These are phyloP conservation scores for Pseudogymnoascus sp. DNA, from an alignment of 2,329 filamentous ascomycete species.

Conservation along the genomic window DNA sequence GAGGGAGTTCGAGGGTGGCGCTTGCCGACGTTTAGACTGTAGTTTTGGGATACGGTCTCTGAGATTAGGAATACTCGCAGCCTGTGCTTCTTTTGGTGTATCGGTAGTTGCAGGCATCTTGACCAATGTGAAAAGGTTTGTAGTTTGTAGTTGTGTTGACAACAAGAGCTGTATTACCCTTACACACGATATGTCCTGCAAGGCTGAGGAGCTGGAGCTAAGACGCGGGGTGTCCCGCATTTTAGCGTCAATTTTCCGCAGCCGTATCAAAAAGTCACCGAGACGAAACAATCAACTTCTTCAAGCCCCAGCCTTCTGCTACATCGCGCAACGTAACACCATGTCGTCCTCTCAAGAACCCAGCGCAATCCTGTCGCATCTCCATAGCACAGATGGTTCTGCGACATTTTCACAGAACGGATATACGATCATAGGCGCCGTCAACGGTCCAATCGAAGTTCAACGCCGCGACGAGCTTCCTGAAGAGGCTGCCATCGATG, in stretches of 20 bases:
- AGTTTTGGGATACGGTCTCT: constrained; percentile 59
- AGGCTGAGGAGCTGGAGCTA: constrained; percentile 8
- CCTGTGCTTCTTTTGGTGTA: constrained; percentile 10
- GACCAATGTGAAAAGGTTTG: neutral
- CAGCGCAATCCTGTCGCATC: constrained; percentile 41
- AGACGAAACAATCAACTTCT: constrained; percentile 6
- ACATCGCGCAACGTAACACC: constrained; percentile 5
- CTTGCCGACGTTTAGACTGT: constrained; percentile 53
- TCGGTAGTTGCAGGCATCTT: constrained; percentile 24
- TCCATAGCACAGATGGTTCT: constrained; percentile 72
- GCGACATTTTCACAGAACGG: constrained; percentile 68
- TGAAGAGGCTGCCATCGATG: constrained; percentile 84
- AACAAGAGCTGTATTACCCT: neutral
- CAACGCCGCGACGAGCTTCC: constrained; percentile 82
- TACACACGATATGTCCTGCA: neutral
- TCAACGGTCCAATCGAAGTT: constrained; percentile 91
- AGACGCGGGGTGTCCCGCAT: constrained; percentile 11
- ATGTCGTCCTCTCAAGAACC: constrained; percentile 45
- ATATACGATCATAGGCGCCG: constrained; percentile 74
- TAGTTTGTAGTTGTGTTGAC: constrained; percentile 14
- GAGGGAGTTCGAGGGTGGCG: constrained; percentile 44
- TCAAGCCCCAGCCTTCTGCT: neutral
- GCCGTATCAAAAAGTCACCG: constrained; percentile 9
- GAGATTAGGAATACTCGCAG: constrained; percentile 38
- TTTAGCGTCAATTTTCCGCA: constrained; percentile 11